Evolutionary conservation across 768 basidiomycete genomes (phyloP).

Genomic region (Tylopilus rubrobrunneus): DNA sequence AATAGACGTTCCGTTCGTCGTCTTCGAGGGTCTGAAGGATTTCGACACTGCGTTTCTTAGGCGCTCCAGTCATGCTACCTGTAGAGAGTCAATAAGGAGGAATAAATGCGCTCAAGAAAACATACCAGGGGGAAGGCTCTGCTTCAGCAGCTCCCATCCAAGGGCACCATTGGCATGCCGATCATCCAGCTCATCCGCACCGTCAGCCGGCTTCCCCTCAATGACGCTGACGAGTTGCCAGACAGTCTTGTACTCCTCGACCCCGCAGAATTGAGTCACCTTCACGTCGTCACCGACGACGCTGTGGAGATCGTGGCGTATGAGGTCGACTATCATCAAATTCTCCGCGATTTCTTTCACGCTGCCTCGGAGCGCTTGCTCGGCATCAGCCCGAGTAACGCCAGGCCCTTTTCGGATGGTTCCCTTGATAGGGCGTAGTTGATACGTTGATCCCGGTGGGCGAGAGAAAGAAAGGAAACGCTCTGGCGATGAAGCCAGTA

Average conservation of each 20-base stretch:
- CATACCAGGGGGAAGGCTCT: conserved; percentile 83
- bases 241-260: conserved; percentile 92
- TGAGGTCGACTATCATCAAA: conserved; percentile 96
- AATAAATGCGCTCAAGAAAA: background rate
- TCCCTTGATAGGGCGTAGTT: conserved; percentile 93
- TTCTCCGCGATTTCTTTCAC: conserved; percentile 95
- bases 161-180: conserved; percentile 38
- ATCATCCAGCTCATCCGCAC: conserved; percentile 36
- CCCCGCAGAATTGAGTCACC: conserved; percentile 79
- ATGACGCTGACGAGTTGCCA: conserved; percentile 96
- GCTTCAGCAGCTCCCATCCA: conserved; percentile 75
- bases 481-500: conserved; percentile 89
- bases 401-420: conserved; percentile 72
- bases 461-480: conserved; percentile 83
- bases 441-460: conserved; percentile 59
- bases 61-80: conserved; percentile 98
- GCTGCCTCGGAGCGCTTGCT: conserved; percentile 57
- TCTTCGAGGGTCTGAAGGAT: conserved; percentile 80
- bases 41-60: conserved; percentile 91
- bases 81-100: conserved; percentile 1
- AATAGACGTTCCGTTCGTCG: conserved; percentile 74
- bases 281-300: conserved; percentile 78
- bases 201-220: conserved; percentile 54
- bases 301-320: conserved; percentile 85
- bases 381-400: conserved; percentile 62